A percentile compares a stretch with the other conserved stretches of the same genome.
Conservation (phyloP, 2,329 filamentous ascomycete genomes). For the Fusarium avenaceum region DNA sequence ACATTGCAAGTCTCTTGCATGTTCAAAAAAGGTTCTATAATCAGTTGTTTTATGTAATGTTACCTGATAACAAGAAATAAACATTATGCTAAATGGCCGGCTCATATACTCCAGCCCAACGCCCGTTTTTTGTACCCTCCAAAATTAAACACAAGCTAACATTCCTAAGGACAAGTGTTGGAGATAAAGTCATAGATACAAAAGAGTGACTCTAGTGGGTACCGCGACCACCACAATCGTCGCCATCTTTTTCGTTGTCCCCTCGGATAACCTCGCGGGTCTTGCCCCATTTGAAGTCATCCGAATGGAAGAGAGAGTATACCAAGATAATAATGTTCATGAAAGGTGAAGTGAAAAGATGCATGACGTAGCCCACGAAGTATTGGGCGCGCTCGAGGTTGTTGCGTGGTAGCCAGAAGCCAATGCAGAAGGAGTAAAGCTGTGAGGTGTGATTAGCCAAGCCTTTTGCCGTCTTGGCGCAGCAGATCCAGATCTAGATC, state of each 20-base stretch:
- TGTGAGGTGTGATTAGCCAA: slow-evolving; percentile 41
- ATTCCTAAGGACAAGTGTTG: background rate
- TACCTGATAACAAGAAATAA: slow-evolving; percentile 8
- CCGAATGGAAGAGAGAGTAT: slow-evolving; percentile 59
- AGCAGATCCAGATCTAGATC: slow-evolving; percentile 7
- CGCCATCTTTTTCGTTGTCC: slow-evolving; percentile 47
- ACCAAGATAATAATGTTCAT: slow-evolving; percentile 59
- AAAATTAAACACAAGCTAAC: background rate
- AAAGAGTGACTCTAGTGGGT: slow-evolving; percentile 36
- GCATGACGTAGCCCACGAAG: slow-evolving; percentile 56
- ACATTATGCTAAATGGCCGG: slow-evolving; percentile 24
- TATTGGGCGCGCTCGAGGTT: slow-evolving; percentile 56
- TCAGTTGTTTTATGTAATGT: background rate
- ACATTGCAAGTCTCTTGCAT: background rate
- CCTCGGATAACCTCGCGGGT: slow-evolving; percentile 56
- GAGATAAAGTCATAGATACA: slow-evolving; percentile 1
- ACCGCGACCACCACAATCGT: slow-evolving; percentile 44
- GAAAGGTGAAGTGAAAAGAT: slow-evolving; percentile 57
- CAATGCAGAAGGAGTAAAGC: slow-evolving; percentile 59
- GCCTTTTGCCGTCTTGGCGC: background rate
- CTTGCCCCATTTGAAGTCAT: slow-evolving; percentile 63
- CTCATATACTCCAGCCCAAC: slow-evolving; percentile 19
- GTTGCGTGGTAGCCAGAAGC: slow-evolving; percentile 58
- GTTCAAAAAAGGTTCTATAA: background rate
- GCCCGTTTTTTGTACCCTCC: background rate